These are phyloP conservation scores for Knufia fluminis DNA, from an alignment of 2,329 filamentous ascomycete species.

Conservation along the genomic window DNA sequence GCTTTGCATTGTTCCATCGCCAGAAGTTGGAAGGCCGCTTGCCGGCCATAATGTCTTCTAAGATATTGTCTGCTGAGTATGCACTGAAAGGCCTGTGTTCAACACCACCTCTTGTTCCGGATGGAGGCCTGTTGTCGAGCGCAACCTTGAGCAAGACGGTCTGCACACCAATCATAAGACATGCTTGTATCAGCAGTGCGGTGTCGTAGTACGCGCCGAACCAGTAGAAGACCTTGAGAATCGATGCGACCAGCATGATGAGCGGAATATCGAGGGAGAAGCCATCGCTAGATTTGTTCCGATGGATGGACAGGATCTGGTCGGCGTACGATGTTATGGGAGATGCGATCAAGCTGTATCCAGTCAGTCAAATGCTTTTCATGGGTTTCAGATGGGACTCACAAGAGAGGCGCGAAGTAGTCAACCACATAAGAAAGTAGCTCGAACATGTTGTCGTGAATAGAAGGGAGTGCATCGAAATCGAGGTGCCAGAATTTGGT, in stretches of 20 bases:
- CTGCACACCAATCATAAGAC: conserved; percentile 52
- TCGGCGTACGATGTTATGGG: conserved; percentile 58
- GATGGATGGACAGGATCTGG: conserved; percentile 57
- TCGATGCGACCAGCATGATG: conserved; percentile 58
- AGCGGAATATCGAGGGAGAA: conserved; percentile 59
- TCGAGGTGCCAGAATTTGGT: neutral
- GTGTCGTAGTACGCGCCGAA: conserved; percentile 52
- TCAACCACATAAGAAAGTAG: conserved; percentile 33
- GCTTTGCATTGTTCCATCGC: conserved; percentile 50
- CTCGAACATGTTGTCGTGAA: conserved; percentile 27
- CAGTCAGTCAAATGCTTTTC: conserved; percentile 1
- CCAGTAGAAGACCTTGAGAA: conserved; percentile 60
- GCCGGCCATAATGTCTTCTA: conserved; percentile 21
- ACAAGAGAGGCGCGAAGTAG: conserved; percentile 44
- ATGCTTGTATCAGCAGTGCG: conserved; percentile 50
- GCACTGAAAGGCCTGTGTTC: conserved; percentile 35
- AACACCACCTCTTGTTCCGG: conserved; percentile 29
- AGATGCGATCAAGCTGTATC: conserved; percentile 47
- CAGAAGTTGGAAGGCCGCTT: conserved; percentile 53
- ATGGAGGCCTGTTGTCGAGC: conserved; percentile 44
- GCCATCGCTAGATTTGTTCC: conserved; percentile 49
- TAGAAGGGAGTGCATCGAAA: neutral
- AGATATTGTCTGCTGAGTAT: conserved; percentile 15
- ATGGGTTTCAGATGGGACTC: conserved; percentile 9
- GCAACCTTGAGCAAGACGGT: conserved; percentile 52